These are phyloP conservation scores for Phytophthora macrochlamydospora DNA, from an alignment of 352 stramenopile genomes.

Conservation along the genomic window DNA sequence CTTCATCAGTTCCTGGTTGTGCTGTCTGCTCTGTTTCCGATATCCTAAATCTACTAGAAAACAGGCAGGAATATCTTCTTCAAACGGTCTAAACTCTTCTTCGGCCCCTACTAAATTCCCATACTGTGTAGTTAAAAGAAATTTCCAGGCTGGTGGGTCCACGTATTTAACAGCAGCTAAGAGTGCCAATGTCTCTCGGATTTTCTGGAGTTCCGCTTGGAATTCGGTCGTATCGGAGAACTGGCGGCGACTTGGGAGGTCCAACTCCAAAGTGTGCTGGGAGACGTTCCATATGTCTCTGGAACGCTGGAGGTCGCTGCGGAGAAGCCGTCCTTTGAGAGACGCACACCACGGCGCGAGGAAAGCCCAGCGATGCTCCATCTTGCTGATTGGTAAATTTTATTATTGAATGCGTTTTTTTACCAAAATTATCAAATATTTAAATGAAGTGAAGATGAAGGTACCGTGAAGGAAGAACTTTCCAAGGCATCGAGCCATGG, in stretches of 20 bases:
- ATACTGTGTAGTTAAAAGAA: no score
- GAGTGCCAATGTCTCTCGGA: conserved; percentile 32
- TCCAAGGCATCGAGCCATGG: no score
- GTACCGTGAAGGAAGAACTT: no score
- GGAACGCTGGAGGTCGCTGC: background rate
- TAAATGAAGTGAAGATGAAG: no score
- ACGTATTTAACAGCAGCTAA: conserved; percentile 17
- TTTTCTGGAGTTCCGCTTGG: background rate
- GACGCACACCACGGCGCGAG: background rate
- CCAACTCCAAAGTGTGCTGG: background rate
- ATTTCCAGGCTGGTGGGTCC: no score
- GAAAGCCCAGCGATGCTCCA: background rate
- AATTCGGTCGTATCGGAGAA: background rate
- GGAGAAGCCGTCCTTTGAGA: background rate
- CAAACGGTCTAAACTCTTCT: no score
- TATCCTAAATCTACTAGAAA: no score
- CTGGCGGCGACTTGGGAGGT: background rate
- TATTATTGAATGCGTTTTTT: no score
- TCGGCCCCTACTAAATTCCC: no score
- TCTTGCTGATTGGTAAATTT: background rate
- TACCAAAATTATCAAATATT: no score
- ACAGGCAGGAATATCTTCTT: no score
- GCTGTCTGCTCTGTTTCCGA: no score
- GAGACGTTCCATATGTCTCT: background rate
- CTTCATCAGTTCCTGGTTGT: background rate